phyloP scores from a whole-genome alignment of 352 stramenopile genomes.

The Peronospora destructor region DNA sequence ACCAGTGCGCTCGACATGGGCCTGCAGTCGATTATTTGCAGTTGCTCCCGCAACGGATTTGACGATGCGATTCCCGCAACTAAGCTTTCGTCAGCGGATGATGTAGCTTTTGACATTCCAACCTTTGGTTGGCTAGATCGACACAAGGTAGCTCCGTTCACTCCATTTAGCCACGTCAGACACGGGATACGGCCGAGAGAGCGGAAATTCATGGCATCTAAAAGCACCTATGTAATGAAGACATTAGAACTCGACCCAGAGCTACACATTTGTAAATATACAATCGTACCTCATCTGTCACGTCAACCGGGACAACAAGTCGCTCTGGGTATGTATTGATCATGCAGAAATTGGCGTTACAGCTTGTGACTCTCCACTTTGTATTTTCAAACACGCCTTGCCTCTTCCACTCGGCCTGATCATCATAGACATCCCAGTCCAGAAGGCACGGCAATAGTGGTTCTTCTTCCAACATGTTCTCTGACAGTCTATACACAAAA shows the following conservation, averaged over 20 bases:
- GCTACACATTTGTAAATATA: not conserved
- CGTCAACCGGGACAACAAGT: slow-evolving; percentile 86
- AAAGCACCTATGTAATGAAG: slow-evolving; percentile 36
- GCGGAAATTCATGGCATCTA: slow-evolving; percentile 65
- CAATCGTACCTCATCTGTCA: slow-evolving; percentile 74
- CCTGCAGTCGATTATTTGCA: slow-evolving; percentile 81
- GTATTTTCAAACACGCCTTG: slow-evolving; percentile 63
- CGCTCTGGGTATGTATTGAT: slow-evolving; percentile 92
- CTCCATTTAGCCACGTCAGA: slow-evolving; percentile 64
- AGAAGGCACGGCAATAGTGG: slow-evolving; percentile 46
- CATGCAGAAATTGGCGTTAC: slow-evolving; percentile 69
- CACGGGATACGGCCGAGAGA: slow-evolving; percentile 65
- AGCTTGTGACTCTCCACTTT: slow-evolving; percentile 53
- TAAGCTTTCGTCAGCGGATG: slow-evolving; percentile 59
- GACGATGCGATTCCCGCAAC: slow-evolving; percentile 60
- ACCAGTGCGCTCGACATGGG: slow-evolving; percentile 72
- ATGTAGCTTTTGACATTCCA: slow-evolving; percentile 75
- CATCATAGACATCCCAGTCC: slow-evolving; percentile 67
- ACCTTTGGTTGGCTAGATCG: slow-evolving; percentile 81
- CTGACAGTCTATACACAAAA: slow-evolving; percentile 33
- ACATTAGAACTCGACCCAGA: not conserved
- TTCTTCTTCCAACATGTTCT: slow-evolving; percentile 36
- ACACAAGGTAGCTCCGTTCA: slow-evolving; percentile 58
- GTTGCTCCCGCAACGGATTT: slow-evolving; percentile 50
- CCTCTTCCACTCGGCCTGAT: slow-evolving; percentile 59